Conservation (phyloP, 331 rosid species). For the Erythrophleum ivorense region DNA sequence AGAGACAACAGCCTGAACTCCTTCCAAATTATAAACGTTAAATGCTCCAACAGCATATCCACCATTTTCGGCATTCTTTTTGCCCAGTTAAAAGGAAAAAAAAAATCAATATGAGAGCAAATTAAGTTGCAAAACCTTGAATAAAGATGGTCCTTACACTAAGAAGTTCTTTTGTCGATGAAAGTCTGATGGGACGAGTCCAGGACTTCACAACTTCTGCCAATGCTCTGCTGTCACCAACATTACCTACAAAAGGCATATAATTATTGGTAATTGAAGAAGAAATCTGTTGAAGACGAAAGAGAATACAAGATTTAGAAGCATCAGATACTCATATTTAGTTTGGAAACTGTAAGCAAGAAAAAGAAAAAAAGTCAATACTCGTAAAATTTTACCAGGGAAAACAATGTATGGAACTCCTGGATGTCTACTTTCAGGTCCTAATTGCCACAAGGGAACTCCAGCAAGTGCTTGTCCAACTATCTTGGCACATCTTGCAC, state of each 20-base stretch:
- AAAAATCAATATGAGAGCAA: constrained; percentile 32
- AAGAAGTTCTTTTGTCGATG: constrained; percentile 89
- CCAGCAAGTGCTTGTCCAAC: constrained; percentile 97
- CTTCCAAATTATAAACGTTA: constrained; percentile 95
- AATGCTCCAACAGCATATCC: constrained; percentile 98
- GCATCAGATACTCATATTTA: constrained; percentile 23
- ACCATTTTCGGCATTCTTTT: constrained; percentile 81
- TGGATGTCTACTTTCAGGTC: constrained; percentile 95
- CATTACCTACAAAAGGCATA: constrained; percentile 70
- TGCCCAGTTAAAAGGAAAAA: constrained; percentile 5
- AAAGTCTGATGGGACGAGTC: constrained; percentile 66
- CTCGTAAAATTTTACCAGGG: constrained; percentile 65
- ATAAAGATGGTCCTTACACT: constrained; percentile 51
- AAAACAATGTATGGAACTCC: constrained; percentile 98
- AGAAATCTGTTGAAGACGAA: constrained; percentile 26
- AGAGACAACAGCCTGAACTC: constrained; percentile 87
- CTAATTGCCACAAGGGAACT: constrained; percentile 96
- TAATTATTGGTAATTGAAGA: constrained; percentile 30
- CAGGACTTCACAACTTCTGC: constrained; percentile 87
- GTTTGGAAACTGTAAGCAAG: constrained; percentile 15
- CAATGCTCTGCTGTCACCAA: constrained; percentile 80
- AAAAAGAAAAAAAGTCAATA: constrained; percentile 16
- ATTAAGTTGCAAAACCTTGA: constrained; percentile 29
- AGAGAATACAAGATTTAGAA: constrained; percentile 11
- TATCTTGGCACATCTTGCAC: constrained; percentile 90